Evolutionary conservation across 352 stramenopile species (phyloP), one percentile per base, ranked within the genome.

Genomic region (Pythium vanterpoolii): DNA sequence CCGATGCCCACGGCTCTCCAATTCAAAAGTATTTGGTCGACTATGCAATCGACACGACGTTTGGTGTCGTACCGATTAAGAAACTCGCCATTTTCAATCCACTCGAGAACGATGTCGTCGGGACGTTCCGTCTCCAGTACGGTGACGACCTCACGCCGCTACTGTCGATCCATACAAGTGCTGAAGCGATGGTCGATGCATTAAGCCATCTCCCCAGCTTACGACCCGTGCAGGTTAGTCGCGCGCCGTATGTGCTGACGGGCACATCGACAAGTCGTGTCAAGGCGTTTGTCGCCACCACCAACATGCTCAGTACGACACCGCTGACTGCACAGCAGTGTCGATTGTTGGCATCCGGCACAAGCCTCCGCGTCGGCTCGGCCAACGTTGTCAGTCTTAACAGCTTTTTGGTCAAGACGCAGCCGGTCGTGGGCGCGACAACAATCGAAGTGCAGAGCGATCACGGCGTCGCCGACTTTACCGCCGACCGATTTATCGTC

Each of bases 111-210:
- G 79, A 93, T 45, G 73, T 86, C 13, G 56, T 66, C 7, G 84
- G 84, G 2, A 89, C 76, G 6, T 93, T 93, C 42, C 77, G 64
- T 1, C 39, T 93, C 28, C 71, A 86, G 36, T 93, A 92, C 33
- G 84, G 79, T 5, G 73, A 83, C 30, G 55, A 66, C 4, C 21
- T 73, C 10, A 76, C 82, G 14, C 64, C 69, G 10, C 56, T 87
- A n/a, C 57, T 93, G 16, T 48, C 73, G 21, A 67, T 86, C 16
- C 67, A 93, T 27, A 73, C 73, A 14, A 83, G 76, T 1, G 74
- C 83, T 5, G 55, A 26, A 10, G 51, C 40, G 23, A 31, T 93
- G 3, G 45, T 53, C 10, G 49, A 42, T 10, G 81, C 73, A 0
- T 30, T 93, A 4, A 74, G 68, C 9, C 64, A 55, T 14, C 62